Percentiles rank a stretch among this genome's conserved stretches.
Evolutionary conservation across 306 rosid species (phyloP).

Genomic region (Quercus cerris): DNA sequence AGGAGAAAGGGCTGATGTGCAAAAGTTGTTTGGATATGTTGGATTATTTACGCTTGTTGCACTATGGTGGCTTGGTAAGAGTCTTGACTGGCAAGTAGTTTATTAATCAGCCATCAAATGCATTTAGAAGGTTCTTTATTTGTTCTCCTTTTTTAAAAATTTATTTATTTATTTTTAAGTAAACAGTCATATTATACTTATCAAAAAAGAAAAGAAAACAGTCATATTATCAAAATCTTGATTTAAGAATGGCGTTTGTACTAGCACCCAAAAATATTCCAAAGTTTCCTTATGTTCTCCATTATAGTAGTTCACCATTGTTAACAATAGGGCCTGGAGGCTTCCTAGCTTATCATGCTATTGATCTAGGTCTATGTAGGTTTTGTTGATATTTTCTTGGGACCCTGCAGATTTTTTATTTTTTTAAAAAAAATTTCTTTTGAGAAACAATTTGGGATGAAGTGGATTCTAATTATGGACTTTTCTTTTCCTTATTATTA

Average conservation of each 20-base stretch:
- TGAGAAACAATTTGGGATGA: background rate
- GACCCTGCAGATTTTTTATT: background rate
- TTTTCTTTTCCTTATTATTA: background rate
- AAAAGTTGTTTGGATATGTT: conserved; percentile 96
- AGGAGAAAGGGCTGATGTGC: conserved; percentile 87
- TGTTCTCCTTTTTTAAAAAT: background rate
- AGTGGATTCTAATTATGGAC: background rate
- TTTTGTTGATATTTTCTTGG: background rate
- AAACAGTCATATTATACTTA: background rate
- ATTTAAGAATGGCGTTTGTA: background rate
- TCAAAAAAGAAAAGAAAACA: no score
- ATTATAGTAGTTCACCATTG: conserved; percentile 6
- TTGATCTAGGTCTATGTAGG: conserved; percentile 11
- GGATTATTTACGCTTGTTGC: conserved; percentile 84
- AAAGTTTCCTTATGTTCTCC: background rate
- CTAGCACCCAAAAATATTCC: background rate
- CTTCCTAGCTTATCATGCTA: conserved; percentile 13
- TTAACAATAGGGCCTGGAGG: background rate
- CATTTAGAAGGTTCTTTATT: background rate
- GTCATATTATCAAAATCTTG: background rate
- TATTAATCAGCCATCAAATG: conserved; percentile 6
- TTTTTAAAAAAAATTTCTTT: background rate
- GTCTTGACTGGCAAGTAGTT: conserved; percentile 2
- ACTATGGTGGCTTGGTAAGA: conserved; percentile 96
- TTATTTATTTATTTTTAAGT: no score